These are phyloP conservation scores for Oryza rufipogon DNA, from an alignment of 176 grass and related monocot species.

Conservation along the genomic window DNA sequence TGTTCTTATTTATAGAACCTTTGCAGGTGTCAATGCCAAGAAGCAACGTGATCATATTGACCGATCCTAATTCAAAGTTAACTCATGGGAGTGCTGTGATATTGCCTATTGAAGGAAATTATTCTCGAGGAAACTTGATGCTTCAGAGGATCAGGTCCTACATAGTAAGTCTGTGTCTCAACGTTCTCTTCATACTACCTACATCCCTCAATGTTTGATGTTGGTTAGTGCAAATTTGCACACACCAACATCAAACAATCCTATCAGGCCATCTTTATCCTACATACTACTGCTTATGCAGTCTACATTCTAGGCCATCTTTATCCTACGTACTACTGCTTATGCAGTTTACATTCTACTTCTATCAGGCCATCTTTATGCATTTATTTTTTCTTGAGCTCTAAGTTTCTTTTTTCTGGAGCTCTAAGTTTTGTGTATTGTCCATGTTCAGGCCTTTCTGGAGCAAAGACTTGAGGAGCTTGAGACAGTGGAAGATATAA, in stretches of 20 bases:
- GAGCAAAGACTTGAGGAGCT: conserved; percentile 59
- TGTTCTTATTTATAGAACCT: conserved; percentile 83
- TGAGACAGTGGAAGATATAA: conserved; percentile 42
- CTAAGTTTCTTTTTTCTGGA: conserved; percentile 19
- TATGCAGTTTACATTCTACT: conserved; percentile 29
- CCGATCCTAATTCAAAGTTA: conserved; percentile 71
- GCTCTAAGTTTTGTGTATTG: conserved; percentile 24
- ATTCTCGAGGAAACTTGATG: conserved; percentile 87
- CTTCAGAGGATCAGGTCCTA: conserved; percentile 94
- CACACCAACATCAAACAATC: too few relatives aligned
- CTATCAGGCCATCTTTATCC: too few relatives aligned
- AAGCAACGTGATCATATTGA: conserved; percentile 84
- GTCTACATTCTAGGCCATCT: not conserved
- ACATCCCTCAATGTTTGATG: too few relatives aligned
- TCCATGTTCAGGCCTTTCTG: conserved; percentile 70
- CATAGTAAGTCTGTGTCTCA: conserved; percentile 66
- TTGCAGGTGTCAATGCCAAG: conserved; percentile 85
- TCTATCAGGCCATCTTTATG: conserved; percentile 23
- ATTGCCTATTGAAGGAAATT: conserved; percentile 74
- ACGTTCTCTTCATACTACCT: conserved; percentile 3
- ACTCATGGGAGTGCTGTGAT: conserved; percentile 52
- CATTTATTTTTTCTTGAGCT: conserved; percentile 25
- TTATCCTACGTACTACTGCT: too few relatives aligned
- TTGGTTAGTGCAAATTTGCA: too few relatives aligned
- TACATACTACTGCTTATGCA: not conserved